Evolutionary conservation across 108 stramenopile genomes (phyloP).

Genomic region (Nitzschia sp.): DNA sequence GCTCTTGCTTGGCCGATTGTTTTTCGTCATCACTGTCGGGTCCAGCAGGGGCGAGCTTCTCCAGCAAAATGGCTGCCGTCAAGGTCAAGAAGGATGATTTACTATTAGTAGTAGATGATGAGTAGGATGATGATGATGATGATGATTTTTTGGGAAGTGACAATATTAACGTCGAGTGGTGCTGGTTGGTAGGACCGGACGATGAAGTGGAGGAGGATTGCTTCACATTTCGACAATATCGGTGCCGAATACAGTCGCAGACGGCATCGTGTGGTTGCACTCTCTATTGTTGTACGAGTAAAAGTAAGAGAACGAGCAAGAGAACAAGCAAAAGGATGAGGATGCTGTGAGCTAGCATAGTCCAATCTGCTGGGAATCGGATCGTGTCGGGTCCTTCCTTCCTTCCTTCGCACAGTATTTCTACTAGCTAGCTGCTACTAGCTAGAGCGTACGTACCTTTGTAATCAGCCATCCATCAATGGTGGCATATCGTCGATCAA

Average conservation of each 20-base stretch:
- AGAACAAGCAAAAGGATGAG: neutral
- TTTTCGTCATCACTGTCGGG: neutral
- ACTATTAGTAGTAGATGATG: neutral
- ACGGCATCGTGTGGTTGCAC: conserved; percentile 27
- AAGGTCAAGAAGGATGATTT: neutral
- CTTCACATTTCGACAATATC: neutral
- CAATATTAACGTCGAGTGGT: too few species aligned
- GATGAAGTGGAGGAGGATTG: too few species aligned
- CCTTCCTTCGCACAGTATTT: too few species aligned
- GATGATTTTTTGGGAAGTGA: too few species aligned
- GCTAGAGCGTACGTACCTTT: conserved; percentile 23
- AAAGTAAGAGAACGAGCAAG: neutral
- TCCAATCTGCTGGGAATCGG: too few species aligned
- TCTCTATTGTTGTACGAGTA: neutral
- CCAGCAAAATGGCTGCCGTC: conserved; percentile 3
- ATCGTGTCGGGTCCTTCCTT: too few species aligned
- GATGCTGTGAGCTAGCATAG: too few species aligned
- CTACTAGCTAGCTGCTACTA: neutral
- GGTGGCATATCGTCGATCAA: conserved; percentile 41
- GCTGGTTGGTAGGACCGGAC: too few species aligned
- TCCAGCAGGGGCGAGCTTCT: conserved; percentile 8
- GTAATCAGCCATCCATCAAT: conserved; percentile 53
- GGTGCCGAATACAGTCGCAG: conserved; percentile 10
- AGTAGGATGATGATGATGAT: too few species aligned
- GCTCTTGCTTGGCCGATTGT: neutral